Evolutionary conservation across 2,329 filamentous ascomycete genomes (phyloP).

Genomic region (Neonectria coccinea): DNA sequence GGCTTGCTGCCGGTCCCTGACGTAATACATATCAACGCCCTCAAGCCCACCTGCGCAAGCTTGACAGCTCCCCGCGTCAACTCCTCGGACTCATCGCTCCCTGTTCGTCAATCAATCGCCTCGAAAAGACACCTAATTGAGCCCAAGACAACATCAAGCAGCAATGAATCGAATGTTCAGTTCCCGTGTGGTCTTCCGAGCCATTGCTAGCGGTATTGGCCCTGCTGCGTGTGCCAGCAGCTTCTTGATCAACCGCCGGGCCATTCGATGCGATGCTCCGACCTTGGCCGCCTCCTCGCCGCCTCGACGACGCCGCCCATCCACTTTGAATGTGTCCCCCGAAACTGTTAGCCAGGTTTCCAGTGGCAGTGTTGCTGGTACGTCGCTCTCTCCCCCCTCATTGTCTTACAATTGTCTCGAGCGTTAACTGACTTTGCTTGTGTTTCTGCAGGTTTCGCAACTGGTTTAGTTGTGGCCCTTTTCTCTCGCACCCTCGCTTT

Average conservation of each 20-base stretch:
- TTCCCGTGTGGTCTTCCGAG: conserved; percentile 38
- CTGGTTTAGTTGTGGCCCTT: conserved; percentile 73
- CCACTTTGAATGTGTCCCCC: conserved; percentile 42
- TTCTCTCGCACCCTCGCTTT: conserved; percentile 79
- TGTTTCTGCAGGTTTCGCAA: conserved; percentile 65
- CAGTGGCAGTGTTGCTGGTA: conserved; percentile 65
- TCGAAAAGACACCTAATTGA: conserved; percentile 1
- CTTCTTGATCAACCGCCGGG: conserved; percentile 40
- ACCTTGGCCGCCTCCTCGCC: conserved; percentile 33
- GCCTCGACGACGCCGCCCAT: conserved; percentile 25
- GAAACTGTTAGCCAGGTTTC: conserved; percentile 62
- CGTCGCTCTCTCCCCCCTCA: conserved; percentile 21
- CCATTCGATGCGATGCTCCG: conserved; percentile 48
- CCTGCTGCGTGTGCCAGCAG: conserved; percentile 45
- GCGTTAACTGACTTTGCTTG: conserved; percentile 2
- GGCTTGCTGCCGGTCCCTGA: conserved; percentile 37
- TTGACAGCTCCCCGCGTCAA: conserved; percentile 2
- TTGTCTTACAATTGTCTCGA: background rate
- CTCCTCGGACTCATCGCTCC: background rate
- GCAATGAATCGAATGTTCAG: conserved; percentile 42
- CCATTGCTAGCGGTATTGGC: conserved; percentile 45
- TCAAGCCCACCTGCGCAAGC: conserved; percentile 13
- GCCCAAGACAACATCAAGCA: background rate
- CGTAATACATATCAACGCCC: conserved; percentile 7
- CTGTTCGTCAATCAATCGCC: background rate